phyloP scores from a whole-genome alignment of 2,329 filamentous ascomycete genomes.

The Fusarium humuli region DNA sequence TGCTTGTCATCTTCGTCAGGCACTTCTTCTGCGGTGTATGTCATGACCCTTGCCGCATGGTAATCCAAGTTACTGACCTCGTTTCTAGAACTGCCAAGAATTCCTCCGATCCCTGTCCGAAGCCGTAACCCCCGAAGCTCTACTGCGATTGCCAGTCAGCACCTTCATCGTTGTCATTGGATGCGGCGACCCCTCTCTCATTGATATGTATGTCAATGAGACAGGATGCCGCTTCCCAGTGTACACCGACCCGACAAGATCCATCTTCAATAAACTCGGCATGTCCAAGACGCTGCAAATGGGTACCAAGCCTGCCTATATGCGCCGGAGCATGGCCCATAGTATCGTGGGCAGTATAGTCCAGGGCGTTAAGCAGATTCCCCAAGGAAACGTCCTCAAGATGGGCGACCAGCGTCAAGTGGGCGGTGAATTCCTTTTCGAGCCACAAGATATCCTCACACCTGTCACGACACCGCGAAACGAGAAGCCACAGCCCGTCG shows the following conservation, averaged over 20 bases:
- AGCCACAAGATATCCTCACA: conserved; percentile 61
- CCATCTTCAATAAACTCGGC: conserved; percentile 74
- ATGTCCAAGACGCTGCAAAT: conserved; percentile 74
- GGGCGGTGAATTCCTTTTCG: conserved; percentile 84
- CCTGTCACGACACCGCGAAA: conserved; percentile 59
- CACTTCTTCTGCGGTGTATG: conserved; percentile 85
- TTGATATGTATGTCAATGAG: conserved; percentile 71
- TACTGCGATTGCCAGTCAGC: conserved; percentile 61
- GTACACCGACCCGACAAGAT: conserved; percentile 78
- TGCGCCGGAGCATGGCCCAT: conserved; percentile 65
- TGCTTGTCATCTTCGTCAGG: conserved; percentile 79
- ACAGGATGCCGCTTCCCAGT: conserved; percentile 78
- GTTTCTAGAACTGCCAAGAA: conserved; percentile 76
- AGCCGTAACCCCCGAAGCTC: conserved; percentile 65
- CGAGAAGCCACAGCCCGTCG: conserved; percentile 45
- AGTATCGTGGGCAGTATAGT: conserved; percentile 64
- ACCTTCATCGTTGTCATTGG: conserved; percentile 78
- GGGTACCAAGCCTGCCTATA: conserved; percentile 72
- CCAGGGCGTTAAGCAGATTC: conserved; percentile 70
- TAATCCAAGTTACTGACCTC: conserved; percentile 30
- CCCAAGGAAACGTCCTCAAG: conserved; percentile 68
- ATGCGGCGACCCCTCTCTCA: conserved; percentile 76
- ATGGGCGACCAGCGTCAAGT: conserved; percentile 76
- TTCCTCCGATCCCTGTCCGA: conserved; percentile 73
- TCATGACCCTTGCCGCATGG: conserved; percentile 30